Evolutionary conservation across 768 basidiomycete species (phyloP), one percentile per base, ranked within the genome.

Genomic region (Naganishia friedmannii): DNA sequence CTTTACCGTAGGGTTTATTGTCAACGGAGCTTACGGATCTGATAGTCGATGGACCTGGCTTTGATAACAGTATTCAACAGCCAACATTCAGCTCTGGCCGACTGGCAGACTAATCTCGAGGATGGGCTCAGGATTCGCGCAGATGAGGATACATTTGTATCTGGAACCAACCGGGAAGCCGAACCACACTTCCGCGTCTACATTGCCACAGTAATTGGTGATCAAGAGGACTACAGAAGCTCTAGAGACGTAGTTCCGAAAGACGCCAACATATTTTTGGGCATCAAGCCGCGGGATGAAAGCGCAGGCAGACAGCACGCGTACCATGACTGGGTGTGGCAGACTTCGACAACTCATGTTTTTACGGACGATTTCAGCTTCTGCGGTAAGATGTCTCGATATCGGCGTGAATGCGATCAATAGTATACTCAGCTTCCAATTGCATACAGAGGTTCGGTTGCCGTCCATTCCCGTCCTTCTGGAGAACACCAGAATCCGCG

Each of bases 241-340:
- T 42, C 10, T 37, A 10, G 23, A n/a, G 37, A 29, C 5, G 23
- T 23, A 63, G 23, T 26, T 42, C n/a, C 37, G 4, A 45, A 15
- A 17, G 28, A 29, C 17, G 60, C 60, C 23, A 42, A 46, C 60
- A 88, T 90, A 83, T 87, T 90, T 83, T 85, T 86, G 17, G 89
- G 87, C 15, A 87, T 91, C 70, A 89, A 88, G 75, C 87, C 86
- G 55, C 85, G 87, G 73, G 85, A 86, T 68, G 85, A 87, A 72
- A 83, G 85, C 57, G 79, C 82, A 13, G 89, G 89, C 7, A 85
- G 87, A 74, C 84, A 87, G 13, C 86, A 87, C 6, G 86, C 87
- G 0, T 86, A 88, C 19, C 83, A 87, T 34, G 86, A 89, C 51
- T 91, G 89, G 88, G 83, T 87, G 29, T 91, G 89, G 89, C 87